phyloP scores from a whole-genome alignment of 164 flowering plant species.

The Sextonia rubra region DNA sequence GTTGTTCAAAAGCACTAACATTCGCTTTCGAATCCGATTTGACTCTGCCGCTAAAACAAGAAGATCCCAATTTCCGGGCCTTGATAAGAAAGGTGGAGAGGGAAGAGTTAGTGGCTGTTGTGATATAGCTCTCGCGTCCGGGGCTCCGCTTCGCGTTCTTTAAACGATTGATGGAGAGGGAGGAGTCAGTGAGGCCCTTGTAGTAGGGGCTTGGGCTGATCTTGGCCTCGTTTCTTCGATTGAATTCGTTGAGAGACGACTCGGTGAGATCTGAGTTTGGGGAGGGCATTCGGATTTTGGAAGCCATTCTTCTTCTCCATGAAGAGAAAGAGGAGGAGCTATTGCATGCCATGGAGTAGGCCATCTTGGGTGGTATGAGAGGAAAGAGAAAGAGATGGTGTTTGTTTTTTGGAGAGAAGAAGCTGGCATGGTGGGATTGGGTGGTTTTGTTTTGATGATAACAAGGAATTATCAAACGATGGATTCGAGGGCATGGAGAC shows the following conservation, averaged over 20 bases:
- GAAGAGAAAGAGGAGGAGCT: not conserved
- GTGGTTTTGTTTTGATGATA: not conserved
- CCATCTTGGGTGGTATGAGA: not conserved
- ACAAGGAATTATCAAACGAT: not conserved
- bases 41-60: constrained; percentile 22
- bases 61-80: constrained; percentile 22
- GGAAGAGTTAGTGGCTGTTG: constrained; percentile 17
- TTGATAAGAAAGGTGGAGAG: constrained; percentile 18
- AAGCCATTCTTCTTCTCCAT: not conserved
- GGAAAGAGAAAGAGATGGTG: not conserved
- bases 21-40: too few species aligned
- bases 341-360: not conserved
- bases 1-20: not conserved
- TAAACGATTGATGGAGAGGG: constrained; percentile 8
- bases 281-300: not conserved
- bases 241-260: constrained; percentile 25
- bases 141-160: constrained; percentile 11
- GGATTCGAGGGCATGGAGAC: not conserved
- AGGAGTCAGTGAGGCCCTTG: constrained; percentile 32
- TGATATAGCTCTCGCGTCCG: constrained; percentile 24
- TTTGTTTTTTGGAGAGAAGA: not conserved
- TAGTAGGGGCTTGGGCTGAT: constrained; percentile 34
- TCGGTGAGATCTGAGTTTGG: constrained; percentile 19
- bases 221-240: constrained; percentile 12
- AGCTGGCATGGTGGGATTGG: not conserved